Percentiles rank a stretch among this genome's conserved stretches.
phyloP scores from a whole-genome alignment of 2,329 filamentous ascomycete genomes.

The Immersiporthe knoxdaviesiana region DNA sequence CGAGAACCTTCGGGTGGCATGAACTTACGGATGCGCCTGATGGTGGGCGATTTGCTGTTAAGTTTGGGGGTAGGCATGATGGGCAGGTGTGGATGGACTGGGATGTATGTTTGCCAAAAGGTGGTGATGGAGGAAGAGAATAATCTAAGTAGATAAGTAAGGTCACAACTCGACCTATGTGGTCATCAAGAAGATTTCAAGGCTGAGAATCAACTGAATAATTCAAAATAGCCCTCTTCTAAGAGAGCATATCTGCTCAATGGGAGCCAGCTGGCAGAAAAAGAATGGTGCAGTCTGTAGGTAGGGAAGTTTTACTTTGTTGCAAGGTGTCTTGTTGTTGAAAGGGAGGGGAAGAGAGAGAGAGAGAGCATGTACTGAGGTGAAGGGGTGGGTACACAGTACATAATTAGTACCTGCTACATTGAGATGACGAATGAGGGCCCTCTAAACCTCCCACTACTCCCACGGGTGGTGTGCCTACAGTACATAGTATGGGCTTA shows the following conservation, averaged over 20 bases:
- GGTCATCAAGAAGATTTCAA: background rate
- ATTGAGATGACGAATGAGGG: constrained; percentile 27
- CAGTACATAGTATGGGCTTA: too few relatives aligned
- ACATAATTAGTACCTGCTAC: background rate
- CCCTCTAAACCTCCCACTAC: background rate
- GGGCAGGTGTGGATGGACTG: constrained; percentile 11
- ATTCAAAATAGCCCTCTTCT: background rate
- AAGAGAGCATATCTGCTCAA: background rate
- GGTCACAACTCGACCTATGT: background rate
- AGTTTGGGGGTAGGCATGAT: constrained; percentile 52
- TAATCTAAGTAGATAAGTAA: background rate
- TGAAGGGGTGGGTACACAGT: background rate
- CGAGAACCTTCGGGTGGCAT: background rate
- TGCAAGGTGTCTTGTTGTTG: constrained; percentile 30
- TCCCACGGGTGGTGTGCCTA: background rate
- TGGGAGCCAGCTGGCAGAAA: background rate
- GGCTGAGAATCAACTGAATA: background rate
- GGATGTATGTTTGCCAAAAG: background rate
- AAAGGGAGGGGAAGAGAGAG: too few relatives aligned
- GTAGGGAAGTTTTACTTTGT: constrained; percentile 1
- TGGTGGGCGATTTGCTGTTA: constrained; percentile 80
- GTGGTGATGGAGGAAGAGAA: background rate
- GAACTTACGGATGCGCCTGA: constrained; percentile 76
- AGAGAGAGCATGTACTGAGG: background rate
- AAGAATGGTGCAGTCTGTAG: background rate